Evolutionary conservation across 805 yeast genomes (phyloP), one percentile per base, ranked within the genome.

Genomic region (Maudiozyma barnettii): DNA sequence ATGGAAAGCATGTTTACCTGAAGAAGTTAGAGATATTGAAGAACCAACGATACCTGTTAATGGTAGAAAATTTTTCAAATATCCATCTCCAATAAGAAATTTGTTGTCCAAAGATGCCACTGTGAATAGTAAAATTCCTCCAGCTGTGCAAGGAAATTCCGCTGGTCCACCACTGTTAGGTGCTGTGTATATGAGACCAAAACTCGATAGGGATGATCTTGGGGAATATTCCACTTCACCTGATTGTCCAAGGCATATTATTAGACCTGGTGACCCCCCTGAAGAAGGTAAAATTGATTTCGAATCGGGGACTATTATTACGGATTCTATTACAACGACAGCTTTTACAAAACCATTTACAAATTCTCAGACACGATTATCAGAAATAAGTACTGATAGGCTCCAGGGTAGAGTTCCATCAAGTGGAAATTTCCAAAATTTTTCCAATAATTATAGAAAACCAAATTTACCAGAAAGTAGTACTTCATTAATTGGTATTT

Each of bases 1-100:
- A 2, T 93, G 99, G 99, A 91, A 88, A 67, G 97, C 97, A 6
- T 93, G 98, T 72, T 74, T 93, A 55, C 99, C 99, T 0, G 98
- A 93, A 66, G 98, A 91, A 65, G 83, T 90, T 39, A 79, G 98
- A 57, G 88, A 84, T 52, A 59, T 68, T 46, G 91, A 86, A 58
- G 97, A 90, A 58, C 84, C 84, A 23, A 79, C 86, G 19, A 77
- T 79, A 39, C 90, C 91, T 4, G 73, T 91, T 43, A 70, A 74
- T 48, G 81, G 78, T 49, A 77, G 85, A 45, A 75, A 90, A 57
- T 76, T 78, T 53, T 73, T 84, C 63, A 81, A 81, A 59, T 81
- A 78, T 57, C 89, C 86, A 45, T 88, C 96, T 7, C 98, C 98
- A 14, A 72, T 93, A 56, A 82, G 81, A 60, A 81, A 83, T 54